phyloP scores from a whole-genome alignment of 2,329 filamentous ascomycete species.

The Cladosporium sp. region DNA sequence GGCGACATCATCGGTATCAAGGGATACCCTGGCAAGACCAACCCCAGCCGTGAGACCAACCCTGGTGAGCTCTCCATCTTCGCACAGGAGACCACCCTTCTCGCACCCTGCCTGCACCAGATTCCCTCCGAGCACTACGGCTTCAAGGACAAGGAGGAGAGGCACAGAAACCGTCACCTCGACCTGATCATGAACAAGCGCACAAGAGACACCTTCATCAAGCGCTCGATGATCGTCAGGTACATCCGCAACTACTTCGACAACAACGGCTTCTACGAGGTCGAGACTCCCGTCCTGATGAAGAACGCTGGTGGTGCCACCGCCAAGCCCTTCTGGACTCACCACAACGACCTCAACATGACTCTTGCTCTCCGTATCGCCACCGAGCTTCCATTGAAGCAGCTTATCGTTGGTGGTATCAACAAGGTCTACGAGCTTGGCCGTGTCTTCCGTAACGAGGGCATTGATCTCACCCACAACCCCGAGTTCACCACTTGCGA shows the following conservation, averaged over 20 bases:
- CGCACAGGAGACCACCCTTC: constrained; percentile 78
- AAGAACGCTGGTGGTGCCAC: constrained; percentile 93
- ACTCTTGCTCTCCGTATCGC: constrained; percentile 94
- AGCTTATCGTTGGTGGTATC: constrained; percentile 88
- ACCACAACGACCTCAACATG: constrained; percentile 95
- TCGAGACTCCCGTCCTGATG: constrained; percentile 98
- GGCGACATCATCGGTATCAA: constrained; percentile 91
- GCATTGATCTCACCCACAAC: constrained; percentile 91
- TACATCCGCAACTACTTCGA: constrained; percentile 91
- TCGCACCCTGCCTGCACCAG: constrained; percentile 89
- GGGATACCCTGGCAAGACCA: constrained; percentile 80
- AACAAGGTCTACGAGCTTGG: constrained; percentile 96
- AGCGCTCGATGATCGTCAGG: constrained; percentile 80
- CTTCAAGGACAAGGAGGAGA: constrained; percentile 92
- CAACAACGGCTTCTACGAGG: constrained; percentile 80
- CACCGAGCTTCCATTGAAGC: constrained; percentile 95
- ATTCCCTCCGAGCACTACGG: constrained; percentile 89
- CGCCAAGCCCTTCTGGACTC: constrained; percentile 89
- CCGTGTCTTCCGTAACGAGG: constrained; percentile 92
- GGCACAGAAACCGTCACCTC: constrained; percentile 89
- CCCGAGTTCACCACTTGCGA: constrained; percentile 97
- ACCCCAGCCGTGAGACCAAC: constrained; percentile 74
- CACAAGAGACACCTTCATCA: constrained; percentile 79
- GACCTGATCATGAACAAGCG: constrained; percentile 96
- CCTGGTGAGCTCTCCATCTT: constrained; percentile 89